Base-by-base conservation (phyloP, 2,329 filamentous ascomycete genomes). In the Aphanoascus verrucosus region DNA sequence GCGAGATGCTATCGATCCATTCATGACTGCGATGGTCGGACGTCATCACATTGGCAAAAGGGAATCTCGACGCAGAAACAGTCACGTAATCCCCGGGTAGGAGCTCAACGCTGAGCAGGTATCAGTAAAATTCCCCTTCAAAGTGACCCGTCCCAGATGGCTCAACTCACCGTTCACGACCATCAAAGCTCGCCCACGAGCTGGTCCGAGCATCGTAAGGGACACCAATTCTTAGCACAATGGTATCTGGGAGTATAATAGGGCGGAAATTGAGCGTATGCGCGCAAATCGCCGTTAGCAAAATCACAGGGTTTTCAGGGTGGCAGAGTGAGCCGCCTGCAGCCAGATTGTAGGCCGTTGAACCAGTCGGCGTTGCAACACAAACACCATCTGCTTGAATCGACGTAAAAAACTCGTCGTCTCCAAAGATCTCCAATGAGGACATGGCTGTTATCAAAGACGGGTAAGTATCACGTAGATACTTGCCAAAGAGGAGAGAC, bases 161-260 rank as follows among this genome's bases (percentile, higher is more conserved):
- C 34, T 44, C 3, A 31, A 55, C 69, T 61, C 62, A 78, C 71
- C 89, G 82, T 74, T 96, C 88, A 57, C 89, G 80, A 1, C 93
- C 93, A 69, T 98, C 93, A 66, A 98, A 98, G 68, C 88, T 94
- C n/a, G 90, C 93, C 91, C 93, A 98, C 40, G 86, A 90, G 61
- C 82, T 85, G 3, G 88, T 89, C 48, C 93, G 78, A 7, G 90
- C 88, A 68, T 94, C 85, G 67, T 95, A 97, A 0, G 93, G 93
- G n/a, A 97, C 90, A 9, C 91, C 93, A 15, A 95, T 79, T 37
- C 93, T 82, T 56, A 98, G 75, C 1, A 97, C 91, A 57, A 97
- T 94, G 0, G 91, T 96, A 70, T 98, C 93, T 0, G 93, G 93
- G 87, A 98, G 76, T 3, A 97, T 89, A 0, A 98, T 75, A 0